A percentile compares a stretch with the other conserved stretches of the same genome.
These are phyloP conservation scores for Inga leiocalycina DNA, from an alignment of 306 rosid species.

Conservation along the genomic window DNA sequence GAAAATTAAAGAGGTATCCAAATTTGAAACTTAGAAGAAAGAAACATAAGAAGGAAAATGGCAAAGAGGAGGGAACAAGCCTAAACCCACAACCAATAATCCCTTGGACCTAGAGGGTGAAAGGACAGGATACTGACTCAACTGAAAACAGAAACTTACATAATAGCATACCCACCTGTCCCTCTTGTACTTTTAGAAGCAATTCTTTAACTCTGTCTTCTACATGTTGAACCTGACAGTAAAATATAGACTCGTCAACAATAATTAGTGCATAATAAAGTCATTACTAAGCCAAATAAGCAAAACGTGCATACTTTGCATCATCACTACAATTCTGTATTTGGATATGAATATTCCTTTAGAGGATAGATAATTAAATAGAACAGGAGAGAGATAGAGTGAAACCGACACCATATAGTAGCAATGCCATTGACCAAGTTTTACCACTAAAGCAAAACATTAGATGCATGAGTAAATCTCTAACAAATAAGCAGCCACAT, in stretches of 20 bases:
- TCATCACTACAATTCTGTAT: neutral
- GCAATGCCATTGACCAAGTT: neutral
- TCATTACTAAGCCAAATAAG: constrained; percentile 2
- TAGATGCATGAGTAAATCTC: neutral
- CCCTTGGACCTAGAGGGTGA: neutral
- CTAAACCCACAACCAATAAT: neutral
- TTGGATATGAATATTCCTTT: neutral
- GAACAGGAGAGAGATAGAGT: neutral
- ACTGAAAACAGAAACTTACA: constrained; percentile 5
- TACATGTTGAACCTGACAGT: constrained; percentile 62
- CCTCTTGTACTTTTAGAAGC: constrained; percentile 69
- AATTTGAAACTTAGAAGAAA: constrained; percentile 10
- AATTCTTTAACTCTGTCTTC: constrained; percentile 71
- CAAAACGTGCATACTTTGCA: neutral
- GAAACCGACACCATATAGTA: neutral
- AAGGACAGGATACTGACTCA: constrained; percentile 1
- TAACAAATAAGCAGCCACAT: neutral
- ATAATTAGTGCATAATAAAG: constrained; percentile 1
- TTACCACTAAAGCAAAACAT: neutral
- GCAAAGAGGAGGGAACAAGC: neutral
- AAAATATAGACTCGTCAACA: constrained; percentile 5
- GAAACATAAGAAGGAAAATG: neutral
- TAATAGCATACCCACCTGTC: constrained; percentile 54
- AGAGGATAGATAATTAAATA: neutral
- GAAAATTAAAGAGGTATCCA: constrained; percentile 19